Percentiles rank a stretch among this genome's conserved stretches.
phyloP scores from a whole-genome alignment of 164 flowering plant species.

The Taxillus chinensis region DNA sequence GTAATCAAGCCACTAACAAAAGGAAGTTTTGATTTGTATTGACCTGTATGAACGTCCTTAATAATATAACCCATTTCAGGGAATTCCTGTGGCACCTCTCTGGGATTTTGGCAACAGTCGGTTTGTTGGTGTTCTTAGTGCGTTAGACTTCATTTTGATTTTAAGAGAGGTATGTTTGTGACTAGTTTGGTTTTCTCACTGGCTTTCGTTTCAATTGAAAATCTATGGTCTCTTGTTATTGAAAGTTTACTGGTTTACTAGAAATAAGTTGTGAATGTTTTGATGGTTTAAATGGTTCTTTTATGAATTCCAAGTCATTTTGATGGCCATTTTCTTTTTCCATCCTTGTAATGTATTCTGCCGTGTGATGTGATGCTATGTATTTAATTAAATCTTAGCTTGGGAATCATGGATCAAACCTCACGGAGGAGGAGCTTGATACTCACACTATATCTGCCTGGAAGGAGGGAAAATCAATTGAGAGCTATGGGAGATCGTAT shows the following conservation, averaged over 20 bases:
- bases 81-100: slow-evolving; percentile 4
- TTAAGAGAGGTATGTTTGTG: background rate
- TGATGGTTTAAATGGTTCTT: background rate
- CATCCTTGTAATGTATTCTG: too few species aligned
- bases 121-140: slow-evolving; percentile 2
- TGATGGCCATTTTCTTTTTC: background rate
- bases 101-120: slow-evolving; percentile 1
- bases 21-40: background rate
- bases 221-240: too few species aligned
- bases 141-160: background rate
- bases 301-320: background rate
- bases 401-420: slow-evolving; percentile 25
- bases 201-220: background rate
- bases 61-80: background rate
- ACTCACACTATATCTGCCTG: slow-evolving; percentile 90
- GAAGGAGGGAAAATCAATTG: slow-evolving; percentile 71
- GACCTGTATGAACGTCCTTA: background rate
- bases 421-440: slow-evolving; percentile 95
- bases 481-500: slow-evolving; percentile 34
- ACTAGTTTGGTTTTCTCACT: background rate
- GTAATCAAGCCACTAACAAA: too few species aligned
- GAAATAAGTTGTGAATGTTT: background rate
- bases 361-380: background rate
- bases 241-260: background rate
- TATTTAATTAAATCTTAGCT: background rate